Base-by-base conservation (phyloP, 768 basidiomycete genomes). In the Mycena crocata region DNA sequence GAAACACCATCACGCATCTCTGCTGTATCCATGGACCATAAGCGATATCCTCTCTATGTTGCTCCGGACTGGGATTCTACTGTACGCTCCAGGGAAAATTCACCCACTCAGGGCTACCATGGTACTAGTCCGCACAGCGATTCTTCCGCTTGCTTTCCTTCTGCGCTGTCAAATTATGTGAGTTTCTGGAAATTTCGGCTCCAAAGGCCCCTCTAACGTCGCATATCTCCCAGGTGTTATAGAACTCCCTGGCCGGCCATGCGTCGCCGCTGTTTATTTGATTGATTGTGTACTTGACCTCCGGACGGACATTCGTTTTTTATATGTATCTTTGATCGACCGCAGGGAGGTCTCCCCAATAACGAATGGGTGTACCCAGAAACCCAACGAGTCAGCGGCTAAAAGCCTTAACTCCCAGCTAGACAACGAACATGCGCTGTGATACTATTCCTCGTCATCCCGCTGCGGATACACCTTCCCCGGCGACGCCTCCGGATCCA, bases 81-180 rank as follows among this genome's bases (percentile, higher is more conserved):
- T 13, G 58, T 13, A 28, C 26, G 5, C n/a, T 57, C 0, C 24
- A 9, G 61, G 34, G 61, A 62, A 62, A 57, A 62, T 54, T 64
- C 64, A 40, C 58, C 66, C 67, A 35, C 52, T 34, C 59, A 70
- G 64, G 39, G 70, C 62, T 60, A 67, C 35, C 66, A 26, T 50
- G 58, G 60, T 48, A 55, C 66, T 3, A 52, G 49, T 51, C n/a
- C n/a, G n/a, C n/a, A n/a, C n/a, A 67, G 66, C 66, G 61, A 67
- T 32, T 61, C 75, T 3, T 71, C 78, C 4, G 60, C 75, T 26
- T 78, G 76, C 66, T 78, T 74, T 57, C 69, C 78, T 9, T 54
- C 68, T 21, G 78, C 78, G 26, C 62, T 79, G 8, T 77, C 75
- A 52, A 75, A 75, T 61, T 82, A 78, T 72, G 80, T 76, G 70